phyloP scores from a whole-genome alignment of 2,329 filamentous ascomycete genomes.

The Dactylellina sp. region DNA sequence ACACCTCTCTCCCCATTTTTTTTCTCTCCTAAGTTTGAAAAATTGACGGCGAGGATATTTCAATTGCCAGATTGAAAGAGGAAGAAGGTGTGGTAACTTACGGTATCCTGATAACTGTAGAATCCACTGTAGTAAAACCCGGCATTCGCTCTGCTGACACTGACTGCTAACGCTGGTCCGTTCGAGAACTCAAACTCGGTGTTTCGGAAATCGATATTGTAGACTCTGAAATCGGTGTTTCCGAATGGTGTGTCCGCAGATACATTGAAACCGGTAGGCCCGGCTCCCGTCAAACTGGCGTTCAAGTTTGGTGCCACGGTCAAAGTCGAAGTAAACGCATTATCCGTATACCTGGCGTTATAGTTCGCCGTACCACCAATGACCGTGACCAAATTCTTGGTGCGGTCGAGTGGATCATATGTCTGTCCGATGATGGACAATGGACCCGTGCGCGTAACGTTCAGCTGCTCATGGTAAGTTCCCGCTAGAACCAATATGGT shows the following conservation, averaged over 20 bases:
- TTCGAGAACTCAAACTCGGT: constrained; percentile 68
- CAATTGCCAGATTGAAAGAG: too few relatives aligned
- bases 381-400: constrained; percentile 49
- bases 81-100: constrained; percentile 9
- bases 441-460: constrained; percentile 33
- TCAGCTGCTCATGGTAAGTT: constrained; percentile 41
- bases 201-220: constrained; percentile 76
- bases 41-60: too few relatives aligned
- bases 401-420: constrained; percentile 43
- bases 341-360: constrained; percentile 37
- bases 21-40: too few relatives aligned
- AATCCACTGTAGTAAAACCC: constrained; percentile 76
- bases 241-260: constrained; percentile 73
- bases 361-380: constrained; percentile 46
- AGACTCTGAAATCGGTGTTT: constrained; percentile 73
- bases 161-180: constrained; percentile 72
- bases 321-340: constrained; percentile 40
- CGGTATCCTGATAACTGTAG: constrained; percentile 77
- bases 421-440: constrained; percentile 47
- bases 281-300: constrained; percentile 72
- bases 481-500: constrained; percentile 53
- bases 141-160: constrained; percentile 73
- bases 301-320: constrained; percentile 74
- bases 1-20: neutral
- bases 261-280: constrained; percentile 73